These are phyloP conservation scores for Sonneratia caseolaris DNA, from an alignment of 345 rosid genomes.

Conservation along the genomic window DNA sequence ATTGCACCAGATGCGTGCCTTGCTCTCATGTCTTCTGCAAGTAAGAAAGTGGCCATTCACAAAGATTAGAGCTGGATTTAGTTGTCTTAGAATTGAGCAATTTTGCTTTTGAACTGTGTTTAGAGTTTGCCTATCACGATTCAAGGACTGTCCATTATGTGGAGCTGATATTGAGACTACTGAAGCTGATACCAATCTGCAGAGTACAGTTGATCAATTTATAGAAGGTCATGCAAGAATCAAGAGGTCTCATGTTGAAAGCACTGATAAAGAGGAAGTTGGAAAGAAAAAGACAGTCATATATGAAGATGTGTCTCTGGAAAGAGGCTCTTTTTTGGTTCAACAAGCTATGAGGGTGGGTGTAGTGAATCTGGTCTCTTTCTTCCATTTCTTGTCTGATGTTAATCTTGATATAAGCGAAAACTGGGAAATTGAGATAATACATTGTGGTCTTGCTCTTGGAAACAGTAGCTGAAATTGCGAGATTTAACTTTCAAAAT, in stretches of 20 bases:
- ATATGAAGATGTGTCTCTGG: constrained; percentile 90
- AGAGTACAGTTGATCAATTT: constrained; percentile 70
- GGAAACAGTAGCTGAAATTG: neutral
- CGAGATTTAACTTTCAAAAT: neutral
- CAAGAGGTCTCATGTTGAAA: constrained; percentile 51
- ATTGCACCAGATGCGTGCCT: constrained; percentile 72
- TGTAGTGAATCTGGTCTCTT: constrained; percentile 3
- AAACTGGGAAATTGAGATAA: neutral
- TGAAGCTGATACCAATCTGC: constrained; percentile 66
- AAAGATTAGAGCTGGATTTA: neutral
- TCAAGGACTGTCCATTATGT: constrained; percentile 88
- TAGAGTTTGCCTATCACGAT: constrained; percentile 65
- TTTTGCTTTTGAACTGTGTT: neutral
- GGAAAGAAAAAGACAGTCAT: constrained; percentile 46
- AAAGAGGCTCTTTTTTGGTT: constrained; percentile 93
- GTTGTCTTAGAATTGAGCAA: neutral
- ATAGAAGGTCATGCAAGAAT: constrained; percentile 95
- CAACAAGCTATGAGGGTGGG: constrained; percentile 98
- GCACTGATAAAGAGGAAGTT: constrained; percentile 36
- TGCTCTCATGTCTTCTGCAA: constrained; percentile 85
- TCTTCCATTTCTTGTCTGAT: neutral
- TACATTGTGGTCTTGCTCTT: neutral
- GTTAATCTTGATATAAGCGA: neutral
- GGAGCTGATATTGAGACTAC: constrained; percentile 88
- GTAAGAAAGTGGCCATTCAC: constrained; percentile 29